Percentiles rank a stretch among this genome's conserved stretches.
Evolutionary conservation across 306 rosid genomes (phyloP).

Genomic region (Trichosanthes cucumerina): DNA sequence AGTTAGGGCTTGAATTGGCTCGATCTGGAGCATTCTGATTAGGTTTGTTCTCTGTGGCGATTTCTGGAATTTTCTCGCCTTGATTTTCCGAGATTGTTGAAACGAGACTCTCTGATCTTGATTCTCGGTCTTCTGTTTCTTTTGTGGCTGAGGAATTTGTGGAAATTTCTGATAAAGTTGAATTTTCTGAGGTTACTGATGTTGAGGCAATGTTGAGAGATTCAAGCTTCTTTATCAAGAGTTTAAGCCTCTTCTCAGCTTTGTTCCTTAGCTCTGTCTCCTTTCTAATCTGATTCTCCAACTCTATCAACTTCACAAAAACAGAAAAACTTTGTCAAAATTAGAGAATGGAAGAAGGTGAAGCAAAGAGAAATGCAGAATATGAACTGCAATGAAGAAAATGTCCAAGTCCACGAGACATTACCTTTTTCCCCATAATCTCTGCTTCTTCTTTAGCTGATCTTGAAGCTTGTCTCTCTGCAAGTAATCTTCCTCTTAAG

Average conservation of each 20-base stretch:
- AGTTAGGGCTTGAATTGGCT: neutral
- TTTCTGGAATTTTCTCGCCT: neutral
- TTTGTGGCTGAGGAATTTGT: constrained; percentile 20
- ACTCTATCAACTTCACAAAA: constrained; percentile 42
- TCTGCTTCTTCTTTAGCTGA: constrained; percentile 54
- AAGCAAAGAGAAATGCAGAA: too few species aligned
- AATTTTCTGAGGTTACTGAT: constrained; percentile 28
- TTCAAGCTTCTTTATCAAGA: constrained; percentile 49
- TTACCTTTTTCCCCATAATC: constrained; percentile 51
- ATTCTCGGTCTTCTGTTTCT: constrained; percentile 26
- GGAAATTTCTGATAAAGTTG: constrained; percentile 32
- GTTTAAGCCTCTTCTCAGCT: constrained; percentile 59
- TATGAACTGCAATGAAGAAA: neutral
- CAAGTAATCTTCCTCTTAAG: constrained; percentile 79
- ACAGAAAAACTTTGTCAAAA: neutral
- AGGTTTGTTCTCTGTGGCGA: neutral
- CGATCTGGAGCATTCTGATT: neutral
- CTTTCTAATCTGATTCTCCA: constrained; percentile 48
- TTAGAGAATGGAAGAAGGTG: neutral
- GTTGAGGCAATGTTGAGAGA: constrained; percentile 27
- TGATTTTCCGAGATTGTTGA: neutral
- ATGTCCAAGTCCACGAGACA: neutral
- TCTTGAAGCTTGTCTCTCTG: constrained; percentile 85
- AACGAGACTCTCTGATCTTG: constrained; percentile 15
- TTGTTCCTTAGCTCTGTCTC: constrained; percentile 56